Conservation (phyloP, 2,329 filamentous ascomycete species). For the Endothia cerciana region DNA sequence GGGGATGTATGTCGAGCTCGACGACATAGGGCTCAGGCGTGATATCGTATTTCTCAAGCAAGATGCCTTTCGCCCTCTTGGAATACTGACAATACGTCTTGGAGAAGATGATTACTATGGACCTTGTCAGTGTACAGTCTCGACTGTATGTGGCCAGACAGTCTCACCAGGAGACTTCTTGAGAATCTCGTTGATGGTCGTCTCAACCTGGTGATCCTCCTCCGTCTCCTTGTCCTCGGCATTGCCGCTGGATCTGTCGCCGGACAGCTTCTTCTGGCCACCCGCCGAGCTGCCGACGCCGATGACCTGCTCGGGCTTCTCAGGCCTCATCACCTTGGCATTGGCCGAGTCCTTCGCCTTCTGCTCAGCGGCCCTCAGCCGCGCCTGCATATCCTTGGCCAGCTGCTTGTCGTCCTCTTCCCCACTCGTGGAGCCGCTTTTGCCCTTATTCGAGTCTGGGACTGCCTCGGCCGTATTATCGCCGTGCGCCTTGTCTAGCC, state of each 20-base stretch:
- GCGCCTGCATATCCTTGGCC: slow-evolving; percentile 59
- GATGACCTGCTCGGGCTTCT: slow-evolving; percentile 60
- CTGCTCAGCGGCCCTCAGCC: slow-evolving; percentile 70
- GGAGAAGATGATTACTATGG: slow-evolving; percentile 87
- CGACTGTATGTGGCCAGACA: slow-evolving; percentile 17
- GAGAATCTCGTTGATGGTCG: slow-evolving; percentile 76
- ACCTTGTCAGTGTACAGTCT: slow-evolving; percentile 23
- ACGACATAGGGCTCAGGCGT: slow-evolving; percentile 83
- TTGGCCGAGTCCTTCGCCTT: slow-evolving; percentile 71
- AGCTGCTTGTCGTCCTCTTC: slow-evolving; percentile 60
- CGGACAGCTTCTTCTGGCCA: slow-evolving; percentile 50
- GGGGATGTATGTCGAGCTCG: slow-evolving; percentile 81
- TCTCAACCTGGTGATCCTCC: slow-evolving; percentile 67
- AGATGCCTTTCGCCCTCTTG: slow-evolving; percentile 79
- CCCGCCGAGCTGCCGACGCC: slow-evolving; percentile 62
- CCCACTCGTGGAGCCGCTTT: slow-evolving; percentile 41
- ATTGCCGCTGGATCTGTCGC: slow-evolving; percentile 49
- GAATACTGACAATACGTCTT: slow-evolving; percentile 92
- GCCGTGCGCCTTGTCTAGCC: slow-evolving; percentile 48
- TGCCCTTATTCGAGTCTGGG: slow-evolving; percentile 43
- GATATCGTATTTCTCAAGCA: slow-evolving; percentile 84
- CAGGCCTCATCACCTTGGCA: slow-evolving; percentile 65
- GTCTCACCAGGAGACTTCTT: slow-evolving; percentile 80
- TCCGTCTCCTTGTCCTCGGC: slow-evolving; percentile 53
- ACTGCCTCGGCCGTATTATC: slow-evolving; percentile 40